A percentile compares a stretch with the other conserved stretches of the same genome.
These are phyloP conservation scores for Helianthus tuberosus DNA, from an alignment of 129 eudicot species.

Conservation along the genomic window DNA sequence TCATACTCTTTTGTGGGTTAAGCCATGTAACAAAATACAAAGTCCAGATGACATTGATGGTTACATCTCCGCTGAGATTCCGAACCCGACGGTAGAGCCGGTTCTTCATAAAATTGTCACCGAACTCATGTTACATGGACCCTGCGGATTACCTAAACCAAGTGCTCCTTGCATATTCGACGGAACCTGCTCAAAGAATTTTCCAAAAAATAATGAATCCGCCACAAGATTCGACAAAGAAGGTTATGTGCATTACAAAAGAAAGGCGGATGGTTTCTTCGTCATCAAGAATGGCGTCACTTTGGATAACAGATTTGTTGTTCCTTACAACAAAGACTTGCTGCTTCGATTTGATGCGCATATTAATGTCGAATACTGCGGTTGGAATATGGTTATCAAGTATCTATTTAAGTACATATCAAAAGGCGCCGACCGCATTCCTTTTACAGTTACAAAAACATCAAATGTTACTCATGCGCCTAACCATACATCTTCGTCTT, in stretches of 20 bases:
- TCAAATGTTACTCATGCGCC: too few relatives aligned
- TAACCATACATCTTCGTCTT: too few relatives aligned
- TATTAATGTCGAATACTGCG: background rate
- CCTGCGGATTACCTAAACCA: background rate
- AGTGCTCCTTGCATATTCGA: background rate
- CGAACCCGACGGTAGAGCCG: too few relatives aligned
- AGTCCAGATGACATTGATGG: background rate
- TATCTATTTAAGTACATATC: background rate
- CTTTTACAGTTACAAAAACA: too few relatives aligned
- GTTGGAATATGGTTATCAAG: background rate
- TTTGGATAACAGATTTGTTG: background rate
- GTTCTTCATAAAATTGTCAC: too few relatives aligned
- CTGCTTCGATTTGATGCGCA: background rate
- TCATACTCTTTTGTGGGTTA: too few relatives aligned
- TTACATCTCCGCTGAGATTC: too few relatives aligned
- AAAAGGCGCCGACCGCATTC: background rate
- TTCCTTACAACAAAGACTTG: background rate
- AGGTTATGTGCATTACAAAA: background rate
- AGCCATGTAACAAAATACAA: background rate
- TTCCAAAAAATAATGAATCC: background rate
- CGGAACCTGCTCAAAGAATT: background rate
- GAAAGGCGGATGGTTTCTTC: background rate
- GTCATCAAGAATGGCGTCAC: background rate
- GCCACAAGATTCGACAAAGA: background rate
- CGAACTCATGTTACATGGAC: background rate